Conservation (phyloP, 2,329 filamentous ascomycete species). For the Sporothrix inflata region DNA sequence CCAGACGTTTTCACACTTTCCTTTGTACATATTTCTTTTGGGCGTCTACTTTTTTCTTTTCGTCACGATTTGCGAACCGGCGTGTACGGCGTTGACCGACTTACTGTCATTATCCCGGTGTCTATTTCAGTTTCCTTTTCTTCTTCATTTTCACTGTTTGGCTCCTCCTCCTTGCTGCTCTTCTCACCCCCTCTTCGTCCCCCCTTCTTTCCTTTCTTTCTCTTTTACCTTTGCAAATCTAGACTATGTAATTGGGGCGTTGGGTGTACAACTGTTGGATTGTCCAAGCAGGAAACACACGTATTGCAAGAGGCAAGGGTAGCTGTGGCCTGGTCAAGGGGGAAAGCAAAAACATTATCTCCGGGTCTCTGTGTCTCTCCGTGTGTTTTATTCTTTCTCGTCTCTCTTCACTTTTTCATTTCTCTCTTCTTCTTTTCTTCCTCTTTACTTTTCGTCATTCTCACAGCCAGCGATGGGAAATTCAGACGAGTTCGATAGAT, state of each 20-base stretch:
- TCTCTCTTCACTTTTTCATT: background rate
- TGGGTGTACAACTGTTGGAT: slow-evolving; percentile 13
- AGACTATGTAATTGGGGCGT: slow-evolving; percentile 16
- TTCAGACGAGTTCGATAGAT: background rate
- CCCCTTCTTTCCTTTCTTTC: background rate
- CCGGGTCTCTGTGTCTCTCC: background rate
- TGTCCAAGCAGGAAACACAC: background rate
- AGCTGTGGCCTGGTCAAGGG: background rate
- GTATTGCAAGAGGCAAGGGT: background rate
- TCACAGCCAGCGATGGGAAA: background rate
- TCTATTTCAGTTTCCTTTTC: background rate
- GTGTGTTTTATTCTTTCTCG: background rate
- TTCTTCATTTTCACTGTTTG: background rate
- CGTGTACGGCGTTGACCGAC: background rate
- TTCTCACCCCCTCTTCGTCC: background rate
- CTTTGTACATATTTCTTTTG: background rate
- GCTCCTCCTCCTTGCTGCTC: slow-evolving; percentile 3
- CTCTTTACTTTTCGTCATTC: background rate
- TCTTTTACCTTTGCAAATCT: background rate
- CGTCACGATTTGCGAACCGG: background rate
- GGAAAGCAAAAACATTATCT: slow-evolving; percentile 5
- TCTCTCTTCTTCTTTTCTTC: background rate
- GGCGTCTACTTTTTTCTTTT: background rate
- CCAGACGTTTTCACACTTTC: background rate
- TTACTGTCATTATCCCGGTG: background rate